Evolutionary conservation across 345 rosid genomes (phyloP).

Genomic region (Brassica cretica): DNA sequence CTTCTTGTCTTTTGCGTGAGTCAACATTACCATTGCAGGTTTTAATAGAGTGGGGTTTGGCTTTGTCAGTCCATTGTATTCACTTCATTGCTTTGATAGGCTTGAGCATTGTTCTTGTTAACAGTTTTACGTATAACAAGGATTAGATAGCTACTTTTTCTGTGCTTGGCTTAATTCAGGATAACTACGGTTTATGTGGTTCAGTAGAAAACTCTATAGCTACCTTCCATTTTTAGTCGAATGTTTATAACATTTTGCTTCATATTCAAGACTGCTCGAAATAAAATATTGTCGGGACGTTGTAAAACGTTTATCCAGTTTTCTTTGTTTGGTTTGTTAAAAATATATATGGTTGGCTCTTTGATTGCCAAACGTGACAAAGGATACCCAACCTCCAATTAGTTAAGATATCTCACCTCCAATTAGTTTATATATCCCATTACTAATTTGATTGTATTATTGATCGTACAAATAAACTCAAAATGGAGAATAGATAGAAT

Average conservation of each 20-base stretch:
- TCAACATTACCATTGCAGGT: too few relatives aligned
- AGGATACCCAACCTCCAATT: conserved; percentile 27
- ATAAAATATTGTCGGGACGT: not conserved
- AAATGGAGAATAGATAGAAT: not conserved
- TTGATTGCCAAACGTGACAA: conserved; percentile 20
- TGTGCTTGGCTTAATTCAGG: not conserved
- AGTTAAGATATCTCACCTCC: conserved; percentile 28
- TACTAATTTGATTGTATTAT: not conserved
- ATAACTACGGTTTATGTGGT: not conserved
- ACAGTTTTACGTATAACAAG: too few relatives aligned
- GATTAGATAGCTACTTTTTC: too few relatives aligned
- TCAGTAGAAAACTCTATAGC: not conserved
- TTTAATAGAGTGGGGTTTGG: too few relatives aligned
- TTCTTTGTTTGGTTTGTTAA: conserved; percentile 5
- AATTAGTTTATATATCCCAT: not conserved
- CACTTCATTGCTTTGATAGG: too few relatives aligned
- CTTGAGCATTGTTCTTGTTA: too few relatives aligned
- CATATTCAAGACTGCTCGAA: conserved; percentile 1
- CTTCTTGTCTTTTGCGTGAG: too few relatives aligned
- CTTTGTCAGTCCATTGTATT: too few relatives aligned
- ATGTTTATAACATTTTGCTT: not conserved
- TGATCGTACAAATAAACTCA: not conserved
- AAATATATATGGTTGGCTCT: not conserved
- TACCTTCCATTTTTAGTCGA: not conserved
- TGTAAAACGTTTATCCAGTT: not conserved